A percentile compares a stretch with the other conserved stretches of the same genome.
Conservation (phyloP, 2,329 filamentous ascomycete species). For the Coccinonectria pachysandricola region DNA sequence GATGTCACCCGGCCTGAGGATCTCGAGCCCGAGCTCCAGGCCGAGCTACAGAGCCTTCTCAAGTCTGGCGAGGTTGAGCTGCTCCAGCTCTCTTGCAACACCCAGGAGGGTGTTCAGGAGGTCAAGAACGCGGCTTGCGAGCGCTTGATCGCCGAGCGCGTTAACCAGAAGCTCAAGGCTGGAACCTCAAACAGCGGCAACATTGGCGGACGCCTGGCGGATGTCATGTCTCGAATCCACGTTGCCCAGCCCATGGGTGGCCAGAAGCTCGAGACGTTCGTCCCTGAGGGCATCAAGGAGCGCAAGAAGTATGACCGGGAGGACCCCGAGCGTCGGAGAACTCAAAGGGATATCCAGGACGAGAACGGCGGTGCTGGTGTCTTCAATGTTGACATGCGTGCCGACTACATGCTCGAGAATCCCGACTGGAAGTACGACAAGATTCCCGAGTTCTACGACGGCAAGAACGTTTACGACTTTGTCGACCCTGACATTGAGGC, state of each 20-base stretch:
- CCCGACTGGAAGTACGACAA: conserved; percentile 94
- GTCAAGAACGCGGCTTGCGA: conserved; percentile 95
- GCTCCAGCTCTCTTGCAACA: conserved; percentile 88
- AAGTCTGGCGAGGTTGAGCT: conserved; percentile 87
- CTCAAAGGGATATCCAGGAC: conserved; percentile 81
- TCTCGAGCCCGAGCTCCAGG: conserved; percentile 66
- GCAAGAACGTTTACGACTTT: conserved; percentile 96
- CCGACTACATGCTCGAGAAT: conserved; percentile 79
- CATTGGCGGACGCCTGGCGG: conserved; percentile 71
- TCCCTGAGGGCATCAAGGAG: conserved; percentile 73
- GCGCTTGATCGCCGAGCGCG: conserved; percentile 81
- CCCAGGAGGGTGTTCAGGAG: conserved; percentile 83
- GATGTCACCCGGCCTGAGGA: conserved; percentile 84
- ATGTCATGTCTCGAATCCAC: conserved; percentile 89
- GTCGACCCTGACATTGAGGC: conserved; percentile 93
- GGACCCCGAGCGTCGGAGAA: conserved; percentile 71
- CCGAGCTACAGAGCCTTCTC: conserved; percentile 66
- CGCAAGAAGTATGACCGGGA: conserved; percentile 83
- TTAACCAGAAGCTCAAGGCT: conserved; percentile 92
- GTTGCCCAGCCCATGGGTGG: conserved; percentile 89
- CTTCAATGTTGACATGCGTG: conserved; percentile 84
- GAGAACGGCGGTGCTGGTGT: conserved; percentile 93
- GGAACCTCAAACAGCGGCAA: conserved; percentile 68
- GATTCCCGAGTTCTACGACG: conserved; percentile 87
- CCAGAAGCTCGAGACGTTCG: conserved; percentile 67